Base-by-base conservation (phyloP, 352 stramenopile species). In the Aphanomyces stellatus region DNA sequence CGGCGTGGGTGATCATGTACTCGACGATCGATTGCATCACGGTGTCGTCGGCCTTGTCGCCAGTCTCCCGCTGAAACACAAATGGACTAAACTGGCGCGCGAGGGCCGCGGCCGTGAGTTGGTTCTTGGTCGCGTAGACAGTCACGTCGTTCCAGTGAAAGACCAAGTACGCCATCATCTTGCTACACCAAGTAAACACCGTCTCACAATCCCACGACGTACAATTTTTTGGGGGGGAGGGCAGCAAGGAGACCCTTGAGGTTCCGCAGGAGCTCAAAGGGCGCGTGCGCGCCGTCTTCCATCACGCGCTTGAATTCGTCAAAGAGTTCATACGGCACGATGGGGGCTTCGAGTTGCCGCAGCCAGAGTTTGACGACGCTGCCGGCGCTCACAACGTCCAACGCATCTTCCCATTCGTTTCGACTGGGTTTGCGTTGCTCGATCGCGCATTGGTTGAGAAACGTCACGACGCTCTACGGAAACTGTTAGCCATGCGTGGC, bases 111-210 rank as follows among this genome's bases (percentile, higher is more conserved):
- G 84, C 81, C 67, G 87, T 74, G 79, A 93, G 88, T 34, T 62
- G 68, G 72, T 93, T 93, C 69, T 88, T 80, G 28, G 78, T 78
- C n/a, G 78, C 73, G 69, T 93, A 93, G 35, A 77, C 80, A 51
- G 82, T 87, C 42, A 93, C 80, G 65, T 93, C 84, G 71, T 93
- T 93, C 55, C 90, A 60, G 57, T 93, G 84, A 70, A 87, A 88
- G 27, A 93, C 77, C 62, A 93, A 61, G 51, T 80, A 90, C 30
- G 78, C 82, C 17, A 93, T 56, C 77, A 87, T 89, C 34, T 67
- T 67, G 60, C 60, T 67, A 67, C 60, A 65, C 6, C 22, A 41
- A 62, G 1, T 13, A 49, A 59, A 15, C n/a, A 40, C 30, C 17
- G 53, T 30, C 25, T 41, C 17, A 25, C 22, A 28, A 28, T 41